Percentiles rank a stretch among this genome's conserved stretches.
Evolutionary conservation across 225 moss, liverwort and hornwort genomes (phyloP).

Genomic region (Polytrichum formosum): DNA sequence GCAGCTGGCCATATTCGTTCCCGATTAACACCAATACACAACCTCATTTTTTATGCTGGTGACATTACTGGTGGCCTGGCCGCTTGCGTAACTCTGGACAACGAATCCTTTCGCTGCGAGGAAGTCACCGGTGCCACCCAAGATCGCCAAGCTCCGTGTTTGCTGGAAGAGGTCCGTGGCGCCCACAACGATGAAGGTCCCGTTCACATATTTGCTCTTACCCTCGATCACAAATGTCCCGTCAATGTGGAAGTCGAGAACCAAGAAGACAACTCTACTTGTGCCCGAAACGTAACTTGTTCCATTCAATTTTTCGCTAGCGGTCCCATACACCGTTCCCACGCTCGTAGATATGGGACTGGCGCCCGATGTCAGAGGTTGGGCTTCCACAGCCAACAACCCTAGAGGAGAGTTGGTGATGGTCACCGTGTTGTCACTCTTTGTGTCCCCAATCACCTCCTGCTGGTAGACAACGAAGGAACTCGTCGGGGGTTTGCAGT

Average conservation of each 20-base stretch:
- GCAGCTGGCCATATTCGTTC: no score
- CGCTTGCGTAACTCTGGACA: not conserved
- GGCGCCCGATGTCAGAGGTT: not conserved
- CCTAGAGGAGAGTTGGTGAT: no score
- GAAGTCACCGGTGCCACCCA: not conserved
- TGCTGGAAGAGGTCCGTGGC: not conserved
- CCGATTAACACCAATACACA: not conserved
- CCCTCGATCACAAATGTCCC: not conserved
- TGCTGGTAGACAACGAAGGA: no score
- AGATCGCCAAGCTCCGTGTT: not conserved
- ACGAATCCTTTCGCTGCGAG: not conserved
- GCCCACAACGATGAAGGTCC: not conserved
- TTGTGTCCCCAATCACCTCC: no score
- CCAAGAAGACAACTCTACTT: not conserved
- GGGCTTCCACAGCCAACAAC: no score
- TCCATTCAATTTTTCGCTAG: not conserved
- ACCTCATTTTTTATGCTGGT: not conserved
- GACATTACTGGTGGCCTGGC: not conserved
- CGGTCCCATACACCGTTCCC: not conserved
- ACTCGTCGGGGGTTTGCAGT: no score
- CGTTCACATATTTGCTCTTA: not conserved
- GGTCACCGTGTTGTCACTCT: no score
- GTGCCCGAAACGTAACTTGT: not conserved
- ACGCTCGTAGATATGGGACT: not conserved
- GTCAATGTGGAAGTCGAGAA: not conserved